Conservation (phyloP, 306 rosid species). For the Medicago ruthenica region DNA sequence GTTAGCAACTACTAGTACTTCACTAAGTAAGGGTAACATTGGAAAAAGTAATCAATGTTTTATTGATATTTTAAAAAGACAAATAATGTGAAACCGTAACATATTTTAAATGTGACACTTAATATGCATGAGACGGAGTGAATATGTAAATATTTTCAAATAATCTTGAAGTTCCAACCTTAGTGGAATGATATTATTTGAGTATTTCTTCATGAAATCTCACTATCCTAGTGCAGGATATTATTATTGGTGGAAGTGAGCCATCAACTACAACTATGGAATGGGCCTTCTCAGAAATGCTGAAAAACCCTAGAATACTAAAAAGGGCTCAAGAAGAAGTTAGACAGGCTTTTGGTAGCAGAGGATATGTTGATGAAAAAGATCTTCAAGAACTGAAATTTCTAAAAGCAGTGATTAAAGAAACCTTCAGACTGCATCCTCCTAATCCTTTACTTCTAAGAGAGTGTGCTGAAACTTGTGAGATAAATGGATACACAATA, state of each 20-base stretch:
- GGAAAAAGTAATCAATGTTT: too few relatives aligned
- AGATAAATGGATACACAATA: conserved; percentile 41
- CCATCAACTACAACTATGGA: neutral
- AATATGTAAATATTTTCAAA: too few relatives aligned
- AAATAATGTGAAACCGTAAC: too few relatives aligned
- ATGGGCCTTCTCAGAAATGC: conserved; percentile 17
- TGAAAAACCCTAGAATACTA: neutral
- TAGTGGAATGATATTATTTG: too few relatives aligned
- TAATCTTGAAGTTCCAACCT: too few relatives aligned
- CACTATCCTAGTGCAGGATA: neutral
- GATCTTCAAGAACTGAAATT: conserved; percentile 31
- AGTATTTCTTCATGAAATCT: neutral
- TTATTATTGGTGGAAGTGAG: conserved; percentile 20
- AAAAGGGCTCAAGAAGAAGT: conserved; percentile 28
- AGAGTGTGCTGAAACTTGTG: conserved; percentile 39
- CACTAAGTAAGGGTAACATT: too few relatives aligned
- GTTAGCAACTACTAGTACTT: too few relatives aligned
- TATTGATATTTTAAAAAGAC: too few relatives aligned
- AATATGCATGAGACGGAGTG: too few relatives aligned
- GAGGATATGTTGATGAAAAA: conserved; percentile 32
- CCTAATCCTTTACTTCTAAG: conserved; percentile 37
- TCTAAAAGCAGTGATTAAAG: conserved; percentile 38
- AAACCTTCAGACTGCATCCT: conserved; percentile 47
- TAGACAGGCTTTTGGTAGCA: conserved; percentile 10
- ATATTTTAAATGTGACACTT: too few relatives aligned